Evolutionary conservation across 2,329 filamentous ascomycete species (phyloP), one percentile per base, ranked within the genome.

Genomic region (Colletotrichum cordylinicola): DNA sequence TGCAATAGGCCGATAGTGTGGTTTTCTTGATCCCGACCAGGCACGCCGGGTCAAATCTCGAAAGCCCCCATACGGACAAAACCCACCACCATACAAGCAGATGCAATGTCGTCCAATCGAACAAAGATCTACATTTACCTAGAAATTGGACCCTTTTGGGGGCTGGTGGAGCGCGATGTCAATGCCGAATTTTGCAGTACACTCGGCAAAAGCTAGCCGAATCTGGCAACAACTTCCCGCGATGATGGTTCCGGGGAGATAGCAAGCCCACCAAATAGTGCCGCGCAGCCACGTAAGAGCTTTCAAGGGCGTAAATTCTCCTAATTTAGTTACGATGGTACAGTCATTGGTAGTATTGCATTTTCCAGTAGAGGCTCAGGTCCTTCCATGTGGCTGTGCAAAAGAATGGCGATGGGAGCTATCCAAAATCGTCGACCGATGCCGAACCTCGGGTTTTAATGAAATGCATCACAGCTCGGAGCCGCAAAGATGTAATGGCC

Each of bases 31-130:
- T 52, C 2, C n/a, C 10, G 43, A 52, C 43, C n/a, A 52, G 43
- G 6, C n/a, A 52, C 0, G 43, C 13, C n/a, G 21, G 43, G 10
- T 21, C 21, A 0, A 1, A 52, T 21, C 10, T 21, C n/a, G 10
- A 21, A 52, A 21, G n/a, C 10, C 43, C 43, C 13, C 21, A 10
- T 0, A 8, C 43, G n/a, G 43, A 21, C 43, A 52, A 21, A 52
- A 52, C 43, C n/a, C n/a, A 52, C 43, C 43, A n/a, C 43, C 43
- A 48, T 21, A 21, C 1, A 48, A 48, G 5, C n/a, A 52, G 18
- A 21, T 21, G n/a, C 43, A 52, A 52, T 21, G 21, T 13, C 9
- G 3, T 48, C 18, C 43, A 48, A n/a, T 8, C 5, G 21, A n/a
- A 48, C 2, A 21, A 48, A 48, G n/a, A 48, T 21, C 43, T 52